Percentiles rank a stretch among this genome's conserved stretches.
Evolutionary conservation across 2,329 filamentous ascomycete species (phyloP).

Genomic region (Monilinia laxa): DNA sequence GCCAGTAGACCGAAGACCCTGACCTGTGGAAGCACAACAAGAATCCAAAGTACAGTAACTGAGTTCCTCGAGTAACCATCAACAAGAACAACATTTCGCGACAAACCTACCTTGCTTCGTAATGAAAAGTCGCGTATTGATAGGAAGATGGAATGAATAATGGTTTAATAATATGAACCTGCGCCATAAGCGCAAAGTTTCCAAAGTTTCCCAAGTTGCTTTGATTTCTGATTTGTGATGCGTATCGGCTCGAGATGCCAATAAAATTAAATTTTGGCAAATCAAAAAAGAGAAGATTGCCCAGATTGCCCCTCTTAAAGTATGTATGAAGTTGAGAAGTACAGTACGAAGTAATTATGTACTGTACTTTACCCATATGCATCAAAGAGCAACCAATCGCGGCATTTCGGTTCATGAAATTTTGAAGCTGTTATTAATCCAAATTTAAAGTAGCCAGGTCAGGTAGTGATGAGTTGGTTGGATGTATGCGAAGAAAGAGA

Average conservation of each 20-base stretch:
- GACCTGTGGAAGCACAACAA: slow-evolving; percentile 9
- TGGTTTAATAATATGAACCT: slow-evolving; percentile 27
- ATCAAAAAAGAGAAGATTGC: slow-evolving; percentile 1
- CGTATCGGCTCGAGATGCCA: slow-evolving; percentile 30
- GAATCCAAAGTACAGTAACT: neutral
- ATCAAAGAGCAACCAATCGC: slow-evolving; percentile 12
- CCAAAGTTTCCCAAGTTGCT: slow-evolving; percentile 26
- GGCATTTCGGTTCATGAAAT: slow-evolving; percentile 2
- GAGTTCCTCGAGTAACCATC: slow-evolving; percentile 11
- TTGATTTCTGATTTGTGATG: slow-evolving; percentile 32
- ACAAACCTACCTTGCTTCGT: slow-evolving; percentile 26
- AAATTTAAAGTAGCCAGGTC: too few relatives aligned
- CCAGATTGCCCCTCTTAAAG: slow-evolving; percentile 20
- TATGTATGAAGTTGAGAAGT: neutral
- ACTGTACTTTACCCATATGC: neutral
- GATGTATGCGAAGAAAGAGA: neutral
- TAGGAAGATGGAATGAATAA: slow-evolving; percentile 24
- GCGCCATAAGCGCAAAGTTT: slow-evolving; percentile 35
- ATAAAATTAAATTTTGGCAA: neutral
- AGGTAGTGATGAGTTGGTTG: too few relatives aligned
- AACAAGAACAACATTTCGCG: slow-evolving; percentile 22
- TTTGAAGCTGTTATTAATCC: neutral
- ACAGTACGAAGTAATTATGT: too few relatives aligned
- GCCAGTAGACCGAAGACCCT: slow-evolving; percentile 30
- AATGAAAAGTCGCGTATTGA: slow-evolving; percentile 26